These are phyloP conservation scores for Boletus fagicola DNA, from an alignment of 768 basidiomycete genomes.

Conservation along the genomic window DNA sequence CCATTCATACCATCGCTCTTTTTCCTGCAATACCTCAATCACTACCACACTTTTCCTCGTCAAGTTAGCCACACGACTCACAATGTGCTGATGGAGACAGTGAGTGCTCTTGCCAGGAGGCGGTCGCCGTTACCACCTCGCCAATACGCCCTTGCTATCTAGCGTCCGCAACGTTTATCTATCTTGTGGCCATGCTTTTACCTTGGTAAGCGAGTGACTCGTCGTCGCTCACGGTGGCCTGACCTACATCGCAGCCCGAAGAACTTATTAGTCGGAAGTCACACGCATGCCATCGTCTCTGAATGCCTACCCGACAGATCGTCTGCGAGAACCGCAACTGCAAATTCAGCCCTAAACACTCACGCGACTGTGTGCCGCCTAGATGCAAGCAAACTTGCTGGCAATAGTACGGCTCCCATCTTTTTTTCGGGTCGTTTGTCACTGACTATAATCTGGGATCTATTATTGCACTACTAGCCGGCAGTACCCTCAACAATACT, in stretches of 20 bases:
- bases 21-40: background rate
- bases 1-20: slow-evolving; percentile 10
- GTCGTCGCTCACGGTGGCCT: slow-evolving; percentile 1
- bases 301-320: slow-evolving; percentile 36
- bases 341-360: slow-evolving; percentile 56
- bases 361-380: slow-evolving; percentile 40
- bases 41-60: slow-evolving; percentile 1
- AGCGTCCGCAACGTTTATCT: slow-evolving; percentile 51
- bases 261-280: slow-evolving; percentile 29
- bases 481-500: slow-evolving; percentile 46
- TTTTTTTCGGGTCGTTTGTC: slow-evolving; percentile 8
- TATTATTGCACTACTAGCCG: slow-evolving; percentile 33
- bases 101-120: slow-evolving; percentile 29
- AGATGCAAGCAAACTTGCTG: slow-evolving; percentile 44
- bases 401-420: slow-evolving; percentile 42
- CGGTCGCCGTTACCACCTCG: background rate
- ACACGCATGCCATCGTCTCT: slow-evolving; percentile 3
- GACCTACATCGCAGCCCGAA: slow-evolving; percentile 33
- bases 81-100: slow-evolving; percentile 58
- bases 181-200: slow-evolving; percentile 48
- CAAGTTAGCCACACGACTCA: slow-evolving; percentile 1
- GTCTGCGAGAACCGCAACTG: slow-evolving; percentile 46
- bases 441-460: slow-evolving; percentile 1
- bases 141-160: background rate
- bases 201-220: slow-evolving; percentile 33